phyloP scores from a whole-genome alignment of 257 asterid genomes.

The Nicotiana otophora region DNA sequence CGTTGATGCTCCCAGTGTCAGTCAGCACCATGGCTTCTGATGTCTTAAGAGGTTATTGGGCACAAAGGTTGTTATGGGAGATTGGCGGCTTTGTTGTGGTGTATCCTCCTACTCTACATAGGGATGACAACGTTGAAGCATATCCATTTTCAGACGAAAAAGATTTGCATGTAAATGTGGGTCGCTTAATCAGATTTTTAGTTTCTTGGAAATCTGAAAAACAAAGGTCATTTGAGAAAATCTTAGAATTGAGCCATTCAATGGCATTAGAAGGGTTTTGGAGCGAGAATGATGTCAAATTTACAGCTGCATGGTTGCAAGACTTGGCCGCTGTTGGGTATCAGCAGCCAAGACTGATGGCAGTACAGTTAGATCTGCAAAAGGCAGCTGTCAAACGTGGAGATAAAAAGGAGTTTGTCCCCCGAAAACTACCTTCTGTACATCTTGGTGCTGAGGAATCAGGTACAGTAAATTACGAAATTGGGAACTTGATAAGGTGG shows the following conservation, averaged over 20 bases:
- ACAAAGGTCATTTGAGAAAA: conserved; percentile 68
- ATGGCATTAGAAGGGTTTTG: conserved; percentile 98
- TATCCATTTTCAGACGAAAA: conserved; percentile 93
- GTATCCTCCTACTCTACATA: conserved; percentile 78
- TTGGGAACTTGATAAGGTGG: conserved; percentile 82
- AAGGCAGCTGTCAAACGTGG: conserved; percentile 75
- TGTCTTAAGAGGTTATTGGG: conserved; percentile 92
- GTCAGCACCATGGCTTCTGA: conserved; percentile 98
- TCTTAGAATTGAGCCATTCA: conserved; percentile 70
- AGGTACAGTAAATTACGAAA: conserved; percentile 82
- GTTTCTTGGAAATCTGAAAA: conserved; percentile 72
- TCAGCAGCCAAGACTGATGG: conserved; percentile 85
- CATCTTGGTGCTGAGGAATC: conserved; percentile 97
- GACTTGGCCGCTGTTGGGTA: conserved; percentile 87
- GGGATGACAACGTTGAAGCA: conserved; percentile 59
- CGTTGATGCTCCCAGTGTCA: conserved; percentile 92
- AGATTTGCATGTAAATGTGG: conserved; percentile 90
- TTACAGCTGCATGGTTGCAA: conserved; percentile 95
- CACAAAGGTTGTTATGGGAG: conserved; percentile 93
- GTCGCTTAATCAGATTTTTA: conserved; percentile 74
- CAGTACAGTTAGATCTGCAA: conserved; percentile 68
- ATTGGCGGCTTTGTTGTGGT: conserved; percentile 78
- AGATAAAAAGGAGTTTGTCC: conserved; percentile 77
- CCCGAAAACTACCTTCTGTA: conserved; percentile 82
- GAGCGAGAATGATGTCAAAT: conserved; percentile 74